Evolutionary conservation across 805 yeast species (phyloP).

Genomic region (Candida incommunis): DNA sequence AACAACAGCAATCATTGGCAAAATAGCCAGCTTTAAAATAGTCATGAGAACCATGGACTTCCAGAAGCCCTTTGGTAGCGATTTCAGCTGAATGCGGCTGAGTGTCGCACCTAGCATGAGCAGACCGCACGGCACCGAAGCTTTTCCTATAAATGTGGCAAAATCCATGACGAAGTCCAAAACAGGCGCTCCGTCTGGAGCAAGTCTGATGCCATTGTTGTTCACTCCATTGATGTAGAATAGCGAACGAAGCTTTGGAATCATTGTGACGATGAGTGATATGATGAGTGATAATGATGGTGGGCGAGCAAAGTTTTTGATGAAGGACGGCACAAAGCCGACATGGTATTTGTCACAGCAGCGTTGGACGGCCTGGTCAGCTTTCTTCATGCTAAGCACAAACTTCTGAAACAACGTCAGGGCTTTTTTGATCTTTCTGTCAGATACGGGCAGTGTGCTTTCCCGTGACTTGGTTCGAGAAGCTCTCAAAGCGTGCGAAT

Average conservation of each 20-base stretch:
- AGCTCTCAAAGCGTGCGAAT: background rate
- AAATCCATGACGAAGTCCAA: constrained; percentile 76
- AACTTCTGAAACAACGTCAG: background rate
- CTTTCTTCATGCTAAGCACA: background rate
- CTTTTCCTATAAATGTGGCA: constrained; percentile 66
- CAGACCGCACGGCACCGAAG: constrained; percentile 80
- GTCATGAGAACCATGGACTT: constrained; percentile 46
- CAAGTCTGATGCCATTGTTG: constrained; percentile 40
- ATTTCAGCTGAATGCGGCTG: constrained; percentile 49
- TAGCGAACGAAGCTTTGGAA: constrained; percentile 74
- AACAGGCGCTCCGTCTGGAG: constrained; percentile 80
- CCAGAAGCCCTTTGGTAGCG: constrained; percentile 54
- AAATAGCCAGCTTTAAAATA: constrained; percentile 40
- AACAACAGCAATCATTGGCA: constrained; percentile 69
- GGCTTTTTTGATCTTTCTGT: background rate
- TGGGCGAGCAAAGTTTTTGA: constrained; percentile 46
- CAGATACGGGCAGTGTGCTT: background rate
- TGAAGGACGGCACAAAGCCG: background rate
- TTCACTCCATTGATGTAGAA: constrained; percentile 39
- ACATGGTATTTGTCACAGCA: background rate
- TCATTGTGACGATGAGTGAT: constrained; percentile 55
- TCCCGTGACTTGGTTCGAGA: background rate
- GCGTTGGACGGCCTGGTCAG: background rate
- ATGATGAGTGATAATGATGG: constrained; percentile 57
- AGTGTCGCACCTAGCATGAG: constrained; percentile 77